phyloP scores from a whole-genome alignment of 352 stramenopile genomes.

The Phytophthora europaea region DNA sequence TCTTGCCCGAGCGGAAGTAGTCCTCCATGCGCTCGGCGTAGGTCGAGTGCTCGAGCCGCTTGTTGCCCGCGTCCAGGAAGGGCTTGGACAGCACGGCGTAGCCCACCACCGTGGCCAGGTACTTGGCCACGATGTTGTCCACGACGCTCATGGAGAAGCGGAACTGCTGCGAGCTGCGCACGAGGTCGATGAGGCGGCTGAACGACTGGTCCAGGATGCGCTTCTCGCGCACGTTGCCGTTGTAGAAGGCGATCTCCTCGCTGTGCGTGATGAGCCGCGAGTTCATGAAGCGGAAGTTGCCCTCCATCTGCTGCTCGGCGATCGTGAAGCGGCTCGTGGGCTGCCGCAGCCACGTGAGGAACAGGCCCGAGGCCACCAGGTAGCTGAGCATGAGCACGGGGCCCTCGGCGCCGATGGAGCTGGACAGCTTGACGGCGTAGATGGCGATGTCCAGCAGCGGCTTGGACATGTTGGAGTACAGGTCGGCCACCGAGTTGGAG shows the following conservation, averaged over 20 bases:
- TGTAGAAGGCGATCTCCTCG: constrained; percentile 94
- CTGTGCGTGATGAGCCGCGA: constrained; percentile 89
- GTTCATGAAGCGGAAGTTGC: constrained; percentile 91
- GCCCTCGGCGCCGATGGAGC: constrained; percentile 77
- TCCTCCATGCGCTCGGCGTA: constrained; percentile 88
- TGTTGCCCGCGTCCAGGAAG: constrained; percentile 71
- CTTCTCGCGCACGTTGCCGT: constrained; percentile 89
- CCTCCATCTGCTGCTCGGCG: constrained; percentile 85
- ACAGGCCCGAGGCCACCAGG: constrained; percentile 72
- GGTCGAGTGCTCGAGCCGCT: constrained; percentile 61
- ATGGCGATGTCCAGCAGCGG: constrained; percentile 86
- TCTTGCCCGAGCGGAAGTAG: constrained; percentile 89
- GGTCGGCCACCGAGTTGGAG: constrained; percentile 79
- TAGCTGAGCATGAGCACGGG: constrained; percentile 79
- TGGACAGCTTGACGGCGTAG: constrained; percentile 75
- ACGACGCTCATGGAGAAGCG: constrained; percentile 85
- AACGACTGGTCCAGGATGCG: constrained; percentile 82
- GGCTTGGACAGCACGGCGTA: constrained; percentile 83
- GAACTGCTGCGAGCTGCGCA: constrained; percentile 87
- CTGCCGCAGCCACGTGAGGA: constrained; percentile 78
- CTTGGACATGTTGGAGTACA: constrained; percentile 93
- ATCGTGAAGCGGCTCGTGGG: constrained; percentile 85
- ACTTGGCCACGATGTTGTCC: constrained; percentile 91
- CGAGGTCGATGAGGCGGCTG: constrained; percentile 62
- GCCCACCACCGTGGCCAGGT: constrained; percentile 86